Conservation (phyloP, 139 green algal species). For the Chlamydomonas applanata region DNA sequence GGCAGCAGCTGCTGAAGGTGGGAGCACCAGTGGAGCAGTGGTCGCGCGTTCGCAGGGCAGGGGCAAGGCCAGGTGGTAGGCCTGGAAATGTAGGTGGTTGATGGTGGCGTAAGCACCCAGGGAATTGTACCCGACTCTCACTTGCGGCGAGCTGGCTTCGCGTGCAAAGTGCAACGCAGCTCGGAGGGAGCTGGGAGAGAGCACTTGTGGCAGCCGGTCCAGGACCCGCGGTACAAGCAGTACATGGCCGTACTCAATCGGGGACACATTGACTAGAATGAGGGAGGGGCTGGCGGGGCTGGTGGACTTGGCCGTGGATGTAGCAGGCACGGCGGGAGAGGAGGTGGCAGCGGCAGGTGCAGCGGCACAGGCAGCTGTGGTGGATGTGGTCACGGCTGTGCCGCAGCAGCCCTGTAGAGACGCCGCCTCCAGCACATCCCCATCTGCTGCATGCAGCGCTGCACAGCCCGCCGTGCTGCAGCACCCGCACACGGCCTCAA, state of each 20-base stretch:
- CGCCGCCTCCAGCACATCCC: too few relatives aligned
- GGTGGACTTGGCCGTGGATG: conserved; percentile 1
- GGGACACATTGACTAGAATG: conserved; percentile 94
- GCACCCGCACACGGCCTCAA: conserved; percentile 47
- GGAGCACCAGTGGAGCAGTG: conserved; percentile 55
- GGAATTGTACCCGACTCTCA: conserved; percentile 95
- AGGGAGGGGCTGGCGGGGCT: conserved; percentile 65
- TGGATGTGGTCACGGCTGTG: too few relatives aligned
- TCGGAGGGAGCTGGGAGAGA: conserved; percentile 61
- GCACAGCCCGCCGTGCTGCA: too few relatives aligned
- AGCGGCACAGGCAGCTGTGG: too few relatives aligned
- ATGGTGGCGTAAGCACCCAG: conserved; percentile 97
- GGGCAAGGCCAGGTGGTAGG: conserved; percentile 80
- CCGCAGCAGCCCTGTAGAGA: too few relatives aligned
- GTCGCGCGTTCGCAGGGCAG: conserved; percentile 87
- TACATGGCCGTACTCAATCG: conserved; percentile 99
- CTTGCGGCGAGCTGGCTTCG: conserved; percentile 86
- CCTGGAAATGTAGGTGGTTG: conserved; percentile 99
- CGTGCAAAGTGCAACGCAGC: conserved; percentile 88
- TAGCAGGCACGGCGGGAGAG: not conserved
- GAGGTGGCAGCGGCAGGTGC: too few relatives aligned
- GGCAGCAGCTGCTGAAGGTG: too few relatives aligned
- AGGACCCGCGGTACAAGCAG: conserved; percentile 90
- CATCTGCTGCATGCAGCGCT: too few relatives aligned
- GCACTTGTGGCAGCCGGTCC: conserved; percentile 65